Percentiles rank a stretch among this genome's conserved stretches.
These are phyloP conservation scores for Diaporthe nobilis DNA, from an alignment of 2,329 filamentous ascomycete species.

Conservation along the genomic window DNA sequence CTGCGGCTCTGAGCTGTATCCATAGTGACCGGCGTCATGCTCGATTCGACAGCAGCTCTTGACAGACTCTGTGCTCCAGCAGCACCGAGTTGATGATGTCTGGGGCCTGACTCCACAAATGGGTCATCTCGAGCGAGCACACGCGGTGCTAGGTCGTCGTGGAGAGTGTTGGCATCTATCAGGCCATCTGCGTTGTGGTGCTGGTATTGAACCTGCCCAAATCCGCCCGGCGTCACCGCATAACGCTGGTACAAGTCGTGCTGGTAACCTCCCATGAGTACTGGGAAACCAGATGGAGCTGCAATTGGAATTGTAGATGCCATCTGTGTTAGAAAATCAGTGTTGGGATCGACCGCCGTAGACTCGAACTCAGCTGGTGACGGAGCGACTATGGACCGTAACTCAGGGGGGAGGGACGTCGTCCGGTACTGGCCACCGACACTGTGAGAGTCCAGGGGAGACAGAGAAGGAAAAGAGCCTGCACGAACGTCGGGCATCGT, in stretches of 20 bases:
- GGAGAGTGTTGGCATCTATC: neutral
- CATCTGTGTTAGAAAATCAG: slow-evolving; percentile 1
- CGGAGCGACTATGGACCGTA: neutral
- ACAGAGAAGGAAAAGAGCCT: neutral
- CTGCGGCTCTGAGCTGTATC: neutral
- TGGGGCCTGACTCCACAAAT: neutral
- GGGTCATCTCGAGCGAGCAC: slow-evolving; percentile 15
- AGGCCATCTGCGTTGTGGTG: neutral
- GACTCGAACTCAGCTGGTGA: neutral
- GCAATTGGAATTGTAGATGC: neutral
- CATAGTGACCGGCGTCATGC: neutral
- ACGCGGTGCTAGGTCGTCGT: neutral
- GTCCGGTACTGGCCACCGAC: neutral
- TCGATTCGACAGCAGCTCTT: neutral
- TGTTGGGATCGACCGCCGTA: neutral
- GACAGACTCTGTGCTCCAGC: neutral
- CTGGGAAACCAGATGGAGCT: neutral
- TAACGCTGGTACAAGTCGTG: neutral
- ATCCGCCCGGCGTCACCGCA: neutral
- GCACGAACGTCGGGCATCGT: neutral
- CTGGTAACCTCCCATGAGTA: neutral
- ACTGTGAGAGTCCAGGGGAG: neutral
- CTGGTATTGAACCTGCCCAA: neutral
- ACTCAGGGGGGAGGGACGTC: neutral
- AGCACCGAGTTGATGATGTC: neutral